Evolutionary conservation across 257 asterid genomes (phyloP).

Genomic region (Primulina huaijiensis): DNA sequence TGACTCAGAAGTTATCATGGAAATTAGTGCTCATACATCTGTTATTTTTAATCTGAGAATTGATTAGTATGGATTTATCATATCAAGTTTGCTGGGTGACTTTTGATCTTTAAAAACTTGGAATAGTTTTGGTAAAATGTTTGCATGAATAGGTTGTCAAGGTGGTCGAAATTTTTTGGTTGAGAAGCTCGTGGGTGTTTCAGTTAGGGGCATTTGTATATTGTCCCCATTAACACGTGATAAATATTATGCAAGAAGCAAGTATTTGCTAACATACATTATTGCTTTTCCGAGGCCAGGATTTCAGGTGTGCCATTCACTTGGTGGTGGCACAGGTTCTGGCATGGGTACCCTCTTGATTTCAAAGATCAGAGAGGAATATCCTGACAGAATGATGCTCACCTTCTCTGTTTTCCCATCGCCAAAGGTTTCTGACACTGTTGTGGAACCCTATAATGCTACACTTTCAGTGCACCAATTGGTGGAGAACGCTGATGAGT

Average conservation of each 20-base stretch:
- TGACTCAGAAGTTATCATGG: not conserved
- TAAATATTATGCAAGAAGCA: too few relatives aligned
- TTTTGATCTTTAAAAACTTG: not conserved
- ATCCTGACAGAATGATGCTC: conserved; percentile 71
- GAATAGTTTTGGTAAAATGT: too few relatives aligned
- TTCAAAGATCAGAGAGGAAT: conserved; percentile 68
- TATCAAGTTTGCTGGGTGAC: not conserved
- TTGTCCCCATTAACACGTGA: too few relatives aligned
- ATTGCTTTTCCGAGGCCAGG: conserved; percentile 35
- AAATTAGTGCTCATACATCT: not conserved
- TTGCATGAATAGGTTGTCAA: too few relatives aligned
- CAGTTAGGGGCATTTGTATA: too few relatives aligned
- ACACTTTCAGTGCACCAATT: conserved; percentile 62
- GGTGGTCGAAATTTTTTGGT: too few relatives aligned
- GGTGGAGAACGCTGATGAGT: conserved; percentile 69
- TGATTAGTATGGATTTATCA: not conserved
- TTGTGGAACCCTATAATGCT: conserved; percentile 64
- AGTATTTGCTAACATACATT: conserved; percentile 1
- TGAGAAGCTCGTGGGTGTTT: too few relatives aligned
- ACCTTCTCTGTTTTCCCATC: conserved; percentile 73
- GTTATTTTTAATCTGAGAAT: not conserved
- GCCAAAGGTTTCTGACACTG: conserved; percentile 70
- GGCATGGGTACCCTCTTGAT: conserved; percentile 72
- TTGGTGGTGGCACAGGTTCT: conserved; percentile 72
- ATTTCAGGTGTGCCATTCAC: conserved; percentile 65